Base-by-base conservation (phyloP, 139 green algal species). In the Ettlia oleoabundans region DNA sequence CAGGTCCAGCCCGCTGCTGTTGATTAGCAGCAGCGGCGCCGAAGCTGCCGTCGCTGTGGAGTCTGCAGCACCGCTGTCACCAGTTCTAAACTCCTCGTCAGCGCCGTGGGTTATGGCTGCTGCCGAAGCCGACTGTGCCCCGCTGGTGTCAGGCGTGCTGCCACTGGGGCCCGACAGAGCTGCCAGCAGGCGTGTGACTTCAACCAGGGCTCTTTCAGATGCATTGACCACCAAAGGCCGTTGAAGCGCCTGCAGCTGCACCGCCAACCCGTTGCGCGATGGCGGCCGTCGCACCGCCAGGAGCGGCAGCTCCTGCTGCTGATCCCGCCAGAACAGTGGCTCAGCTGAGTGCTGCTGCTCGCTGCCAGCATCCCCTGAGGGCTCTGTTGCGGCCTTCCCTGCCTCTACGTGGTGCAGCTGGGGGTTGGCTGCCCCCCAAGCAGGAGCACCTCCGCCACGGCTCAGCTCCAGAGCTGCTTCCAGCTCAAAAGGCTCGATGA, bases 401-500 rank as follows among this genome's bases (percentile, higher is more conserved):
- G 72, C 72, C 51, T 22, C 43, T 42, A n/a, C n/a, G n/a, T n/a
- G 33, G 32, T 26, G 4, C 33, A 5, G 0, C 42, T 42, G 51
- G 28, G 1, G 65, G 13, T 33, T 72, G 65, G 32, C 7, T 3
- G 33, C 65, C 37, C 13, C 9, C 19, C 42, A 47, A 78, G 42
- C 5, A 26, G 63, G 40, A 32, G 30, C 7, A 19, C 37, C 28
- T 70, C 47, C 1, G n/a, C 26, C n/a, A 43, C n/a, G 63, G n/a
- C 63, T 30, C 58, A 37, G 21, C 24, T 32, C 7, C 58, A 30
- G 63, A 28, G 75, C 58, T 2, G 26, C 37, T 15, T 83, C 78
- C 65, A 83, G 35, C 65, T 61, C 41, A 28, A 83, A 77, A 4
- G 78, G 64, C 66, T 83, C 66, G 3, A 83, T 4, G 28, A 83